Evolutionary conservation across 139 green algal species (phyloP).

Genomic region (Auxenochlorella pyrenoidosa): DNA sequence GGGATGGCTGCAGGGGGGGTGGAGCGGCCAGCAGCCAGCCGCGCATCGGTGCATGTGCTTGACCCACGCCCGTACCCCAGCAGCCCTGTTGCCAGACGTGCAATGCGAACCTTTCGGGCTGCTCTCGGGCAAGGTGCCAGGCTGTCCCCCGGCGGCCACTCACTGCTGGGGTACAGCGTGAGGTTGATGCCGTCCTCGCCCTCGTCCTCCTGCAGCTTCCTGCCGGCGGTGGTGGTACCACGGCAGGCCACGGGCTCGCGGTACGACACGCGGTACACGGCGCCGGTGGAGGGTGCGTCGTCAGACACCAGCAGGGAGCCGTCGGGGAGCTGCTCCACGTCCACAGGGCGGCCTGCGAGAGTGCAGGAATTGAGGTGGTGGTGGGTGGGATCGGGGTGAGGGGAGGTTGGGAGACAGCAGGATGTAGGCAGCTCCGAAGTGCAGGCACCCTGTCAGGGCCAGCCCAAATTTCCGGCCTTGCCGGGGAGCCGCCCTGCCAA

Average conservation of each 20-base stretch:
- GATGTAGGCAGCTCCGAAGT: no score
- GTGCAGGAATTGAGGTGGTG: no score
- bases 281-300: slow-evolving; percentile 8
- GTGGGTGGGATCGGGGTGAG: neutral
- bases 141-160: neutral
- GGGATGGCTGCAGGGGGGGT: neutral
- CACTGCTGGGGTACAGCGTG: neutral
- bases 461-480: no score
- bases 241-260: neutral
- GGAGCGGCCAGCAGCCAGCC: no score
- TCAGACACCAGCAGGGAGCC: slow-evolving; percentile 52
- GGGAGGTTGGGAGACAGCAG: neutral
- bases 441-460: no score
- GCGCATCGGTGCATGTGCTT: no score
- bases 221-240: neutral
- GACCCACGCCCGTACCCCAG: no score
- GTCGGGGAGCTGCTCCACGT: slow-evolving; percentile 48
- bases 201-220: neutral
- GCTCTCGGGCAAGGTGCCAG: no score
- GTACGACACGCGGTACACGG: slow-evolving; percentile 49
- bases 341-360: slow-evolving; percentile 38
- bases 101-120: no score
- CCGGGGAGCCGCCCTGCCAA: no score
- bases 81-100: no score
- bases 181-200: neutral